A percentile compares a stretch with the other conserved stretches of the same genome.
Evolutionary conservation across 2,329 filamentous ascomycete species (phyloP).

Genomic region (Scedosporium minutisporum): DNA sequence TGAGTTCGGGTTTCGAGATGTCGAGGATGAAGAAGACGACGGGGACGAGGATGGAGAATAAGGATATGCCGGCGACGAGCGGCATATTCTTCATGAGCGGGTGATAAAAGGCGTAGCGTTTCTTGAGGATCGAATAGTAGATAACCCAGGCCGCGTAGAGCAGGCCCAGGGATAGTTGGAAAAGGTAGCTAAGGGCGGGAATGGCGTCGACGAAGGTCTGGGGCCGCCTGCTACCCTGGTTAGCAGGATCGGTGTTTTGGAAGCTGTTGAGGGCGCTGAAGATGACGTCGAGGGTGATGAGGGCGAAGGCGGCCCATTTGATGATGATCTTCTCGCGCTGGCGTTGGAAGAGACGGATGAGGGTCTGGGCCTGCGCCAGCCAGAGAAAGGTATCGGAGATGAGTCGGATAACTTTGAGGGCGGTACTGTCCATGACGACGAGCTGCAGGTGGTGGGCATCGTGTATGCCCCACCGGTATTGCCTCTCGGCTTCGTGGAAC

Average conservation of each 20-base stretch:
- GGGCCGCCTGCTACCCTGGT: slow-evolving; percentile 42
- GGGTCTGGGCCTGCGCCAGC: slow-evolving; percentile 92
- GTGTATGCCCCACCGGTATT: slow-evolving; percentile 72
- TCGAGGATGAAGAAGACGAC: slow-evolving; percentile 91
- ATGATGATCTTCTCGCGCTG: slow-evolving; percentile 97
- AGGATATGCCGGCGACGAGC: slow-evolving; percentile 67
- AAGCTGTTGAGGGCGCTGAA: slow-evolving; percentile 93
- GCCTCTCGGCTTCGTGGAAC: slow-evolving; percentile 70
- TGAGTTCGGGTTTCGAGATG: slow-evolving; percentile 74
- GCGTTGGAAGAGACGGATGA: slow-evolving; percentile 90
- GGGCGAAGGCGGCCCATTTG: slow-evolving; percentile 93
- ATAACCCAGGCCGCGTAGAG: slow-evolving; percentile 90
- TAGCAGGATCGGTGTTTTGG: slow-evolving; percentile 40
- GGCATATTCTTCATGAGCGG: slow-evolving; percentile 83
- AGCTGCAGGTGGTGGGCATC: slow-evolving; percentile 68
- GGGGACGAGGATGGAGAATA: slow-evolving; percentile 75
- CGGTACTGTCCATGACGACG: slow-evolving; percentile 71
- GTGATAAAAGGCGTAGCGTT: slow-evolving; percentile 84
- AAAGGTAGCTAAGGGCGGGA: slow-evolving; percentile 82
- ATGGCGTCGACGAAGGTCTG: slow-evolving; percentile 80
- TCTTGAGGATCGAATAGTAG: slow-evolving; percentile 87
- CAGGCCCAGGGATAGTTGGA: slow-evolving; percentile 76
- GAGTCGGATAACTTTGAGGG: slow-evolving; percentile 82
- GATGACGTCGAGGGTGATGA: slow-evolving; percentile 82
- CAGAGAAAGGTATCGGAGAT: slow-evolving; percentile 95